A percentile compares a stretch with the other conserved stretches of the same genome.
Conservation (phyloP, 805 yeast genomes). For the Pichia gijzeniarum region DNA sequence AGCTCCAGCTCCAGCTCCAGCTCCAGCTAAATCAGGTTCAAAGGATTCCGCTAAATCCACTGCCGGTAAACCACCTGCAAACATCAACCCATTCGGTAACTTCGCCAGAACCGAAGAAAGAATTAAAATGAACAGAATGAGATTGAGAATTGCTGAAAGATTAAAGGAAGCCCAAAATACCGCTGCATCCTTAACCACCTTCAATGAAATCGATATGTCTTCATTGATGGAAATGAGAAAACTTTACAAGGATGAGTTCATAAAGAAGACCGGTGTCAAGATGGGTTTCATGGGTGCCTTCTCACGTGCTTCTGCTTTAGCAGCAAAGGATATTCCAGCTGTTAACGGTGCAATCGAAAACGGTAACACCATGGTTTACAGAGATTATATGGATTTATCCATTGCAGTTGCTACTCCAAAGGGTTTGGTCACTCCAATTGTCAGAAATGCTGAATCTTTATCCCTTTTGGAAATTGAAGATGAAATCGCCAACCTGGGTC, state of each 20-base stretch:
- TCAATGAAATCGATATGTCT: constrained; percentile 97
- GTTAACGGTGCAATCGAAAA: constrained; percentile 92
- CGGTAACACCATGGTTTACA: constrained; percentile 87
- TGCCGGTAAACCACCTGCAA: constrained; percentile 28
- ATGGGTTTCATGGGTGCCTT: constrained; percentile 99
- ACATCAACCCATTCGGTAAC: constrained; percentile 32
- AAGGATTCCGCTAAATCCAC: constrained; percentile 12
- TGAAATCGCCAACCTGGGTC: constrained; percentile 75
- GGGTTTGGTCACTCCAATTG: constrained; percentile 97
- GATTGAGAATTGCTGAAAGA: constrained; percentile 97
- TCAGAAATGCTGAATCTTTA: constrained; percentile 92
- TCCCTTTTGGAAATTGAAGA: constrained; percentile 84
- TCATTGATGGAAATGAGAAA: constrained; percentile 90
- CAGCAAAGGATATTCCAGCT: constrained; percentile 91
- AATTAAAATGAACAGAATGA: constrained; percentile 99
- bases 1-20: constrained; percentile 28
- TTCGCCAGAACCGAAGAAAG: constrained; percentile 84
- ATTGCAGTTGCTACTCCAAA: constrained; percentile 98
- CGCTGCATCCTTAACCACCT: constrained; percentile 95
- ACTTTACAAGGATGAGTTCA: constrained; percentile 91
- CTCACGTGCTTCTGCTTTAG: constrained; percentile 87
- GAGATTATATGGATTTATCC: constrained; percentile 94
- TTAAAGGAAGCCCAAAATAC: constrained; percentile 98
- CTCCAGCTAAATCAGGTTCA: constrained; percentile 19
- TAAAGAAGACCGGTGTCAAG: constrained; percentile 89